Conservation (phyloP, 108 stramenopile species). For the Cyclotella atomus region DNA sequence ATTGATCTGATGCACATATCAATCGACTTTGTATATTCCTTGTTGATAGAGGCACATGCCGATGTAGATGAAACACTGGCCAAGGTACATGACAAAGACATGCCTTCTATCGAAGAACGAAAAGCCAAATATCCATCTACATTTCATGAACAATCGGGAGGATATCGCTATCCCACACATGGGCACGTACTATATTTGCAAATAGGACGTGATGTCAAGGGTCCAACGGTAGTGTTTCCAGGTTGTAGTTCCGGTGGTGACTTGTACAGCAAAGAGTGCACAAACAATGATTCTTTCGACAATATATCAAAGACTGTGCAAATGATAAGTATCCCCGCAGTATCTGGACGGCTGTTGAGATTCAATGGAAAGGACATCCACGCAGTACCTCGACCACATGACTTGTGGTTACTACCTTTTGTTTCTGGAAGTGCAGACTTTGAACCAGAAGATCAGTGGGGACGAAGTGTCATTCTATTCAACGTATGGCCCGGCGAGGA, state of each 20-base stretch:
- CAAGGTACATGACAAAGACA: conserved; percentile 42
- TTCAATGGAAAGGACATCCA: conserved; percentile 75
- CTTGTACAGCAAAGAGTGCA: conserved; percentile 12
- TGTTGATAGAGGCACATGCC: conserved; percentile 66
- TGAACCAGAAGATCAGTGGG: conserved; percentile 61
- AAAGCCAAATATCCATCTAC: conserved; percentile 41
- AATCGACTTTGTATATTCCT: neutral
- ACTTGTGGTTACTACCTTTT: conserved; percentile 76
- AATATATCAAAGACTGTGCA: conserved; percentile 35
- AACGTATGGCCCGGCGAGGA: conserved; percentile 68
- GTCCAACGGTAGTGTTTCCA: conserved; percentile 75
- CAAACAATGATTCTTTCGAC: neutral
- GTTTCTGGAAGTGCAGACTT: conserved; percentile 53
- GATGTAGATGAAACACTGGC: conserved; percentile 77
- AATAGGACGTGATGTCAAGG: conserved; percentile 63
- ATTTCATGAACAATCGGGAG: conserved; percentile 7
- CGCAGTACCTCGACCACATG: conserved; percentile 75
- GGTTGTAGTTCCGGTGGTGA: conserved; percentile 62
- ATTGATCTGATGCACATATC: neutral
- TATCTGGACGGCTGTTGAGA: conserved; percentile 66
- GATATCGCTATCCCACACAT: conserved; percentile 59
- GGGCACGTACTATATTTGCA: conserved; percentile 82
- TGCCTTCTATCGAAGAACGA: neutral
- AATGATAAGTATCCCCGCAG: conserved; percentile 66
- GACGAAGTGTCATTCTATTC: conserved; percentile 79